phyloP scores from a whole-genome alignment of 305 asterid genomes.

The Fraxinus nigra region DNA sequence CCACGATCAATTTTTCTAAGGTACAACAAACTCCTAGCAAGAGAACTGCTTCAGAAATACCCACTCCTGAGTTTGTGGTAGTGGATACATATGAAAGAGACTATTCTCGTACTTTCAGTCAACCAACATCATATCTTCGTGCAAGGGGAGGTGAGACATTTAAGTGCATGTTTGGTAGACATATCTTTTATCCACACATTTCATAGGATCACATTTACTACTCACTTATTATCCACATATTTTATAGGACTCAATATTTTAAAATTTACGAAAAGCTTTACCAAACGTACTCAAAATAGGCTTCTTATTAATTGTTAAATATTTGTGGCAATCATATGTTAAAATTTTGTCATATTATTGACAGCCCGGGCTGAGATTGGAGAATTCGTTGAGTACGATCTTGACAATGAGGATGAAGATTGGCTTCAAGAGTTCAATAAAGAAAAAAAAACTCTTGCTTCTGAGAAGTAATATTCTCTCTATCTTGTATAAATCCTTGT shows the following conservation, averaged over 20 bases:
- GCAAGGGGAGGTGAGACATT: conserved; percentile 86
- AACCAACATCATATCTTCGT: conserved; percentile 85
- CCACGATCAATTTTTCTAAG: conserved; percentile 31
- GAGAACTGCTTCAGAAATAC: conserved; percentile 83
- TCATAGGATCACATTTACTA: neutral
- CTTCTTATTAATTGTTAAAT: conserved; percentile 16
- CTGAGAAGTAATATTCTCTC: conserved; percentile 64
- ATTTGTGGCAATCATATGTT: conserved; percentile 11
- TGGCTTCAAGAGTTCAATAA: conserved; percentile 85
- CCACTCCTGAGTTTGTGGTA: conserved; percentile 85
- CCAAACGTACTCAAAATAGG: conserved; percentile 3
- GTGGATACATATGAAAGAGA: conserved; percentile 98
- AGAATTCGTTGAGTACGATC: conserved; percentile 96
- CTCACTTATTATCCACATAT: neutral
- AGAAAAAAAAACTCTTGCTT: conserved; percentile 66
- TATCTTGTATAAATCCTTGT: conserved; percentile 26
- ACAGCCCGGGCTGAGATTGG: conserved; percentile 97
- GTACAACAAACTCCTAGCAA: conserved; percentile 66
- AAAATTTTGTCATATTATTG: conserved; percentile 27
- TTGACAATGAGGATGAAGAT: conserved; percentile 98
- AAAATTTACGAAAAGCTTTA: neutral
- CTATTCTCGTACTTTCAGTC: conserved; percentile 82
- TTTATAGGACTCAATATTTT: neutral
- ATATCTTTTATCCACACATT: neutral
- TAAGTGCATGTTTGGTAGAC: neutral